Evolutionary conservation across 768 basidiomycete species (phyloP), one percentile per base, ranked within the genome.

Genomic region (Boletellus ananas): DNA sequence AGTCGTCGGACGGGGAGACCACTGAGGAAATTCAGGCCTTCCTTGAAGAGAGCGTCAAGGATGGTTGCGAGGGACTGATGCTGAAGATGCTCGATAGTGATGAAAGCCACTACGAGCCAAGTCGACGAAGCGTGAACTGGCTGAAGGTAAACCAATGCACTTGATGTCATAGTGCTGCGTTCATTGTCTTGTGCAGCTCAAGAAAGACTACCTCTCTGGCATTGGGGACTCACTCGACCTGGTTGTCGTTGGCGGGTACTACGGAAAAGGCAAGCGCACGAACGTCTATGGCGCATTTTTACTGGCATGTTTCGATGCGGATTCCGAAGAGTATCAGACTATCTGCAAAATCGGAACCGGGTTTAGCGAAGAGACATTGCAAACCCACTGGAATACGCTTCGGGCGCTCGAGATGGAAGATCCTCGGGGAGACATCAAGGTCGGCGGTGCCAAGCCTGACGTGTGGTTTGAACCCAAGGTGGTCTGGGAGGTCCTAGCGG

Each of bases 261-360:
- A 94, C 59, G 96, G 96, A 54, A 94, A 95, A 70, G 96, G 96
- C 50, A 99, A 99, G 69, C 86, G 96, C 46, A 96, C 95, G 25
- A 88, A 90, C 66, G 90, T 96, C 25, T 99, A 98, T 64, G 96
- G 96, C 44, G 96, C 96, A 12, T 98, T 96, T 81, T 79, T 98
- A 20, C 81, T 99, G 34, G 96, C 96, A 8, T 97, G 95, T 70
- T 98, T 93, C 66, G 96, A 99, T 67, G 75, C 84, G 49, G 96
- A 98, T 58, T 79, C 87, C 17, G 95, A 97, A 67, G 89, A 90
- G 64, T 98, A 80, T 66, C 96, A 99, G 63, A 94, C 94, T 4
- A 93, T 98, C 45, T 98, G 96, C 79, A 99, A 99, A 69, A 96
- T 99, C 58, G 96, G 96, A 9, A 99, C 96, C 0, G 96, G 96